Conservation (phyloP, 2,329 filamentous ascomycete species). For the Ceratocystis variospora region DNA sequence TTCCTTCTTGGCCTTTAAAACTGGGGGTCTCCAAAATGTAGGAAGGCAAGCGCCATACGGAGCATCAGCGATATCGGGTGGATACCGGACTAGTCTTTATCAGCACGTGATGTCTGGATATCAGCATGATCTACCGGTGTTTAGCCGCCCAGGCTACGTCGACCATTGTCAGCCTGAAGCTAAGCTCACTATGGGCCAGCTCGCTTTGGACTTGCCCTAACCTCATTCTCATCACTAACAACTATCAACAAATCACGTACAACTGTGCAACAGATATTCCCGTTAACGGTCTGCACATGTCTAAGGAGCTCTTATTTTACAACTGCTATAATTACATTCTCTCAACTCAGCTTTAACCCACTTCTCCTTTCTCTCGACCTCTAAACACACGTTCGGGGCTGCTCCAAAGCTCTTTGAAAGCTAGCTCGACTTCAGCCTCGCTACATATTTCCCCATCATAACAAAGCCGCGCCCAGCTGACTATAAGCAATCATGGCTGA, state of each 20-base stretch:
- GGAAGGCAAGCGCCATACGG: neutral
- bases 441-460: neutral
- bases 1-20: neutral
- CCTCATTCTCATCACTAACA: neutral
- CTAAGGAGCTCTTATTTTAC: neutral
- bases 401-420: neutral
- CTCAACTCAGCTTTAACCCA: neutral
- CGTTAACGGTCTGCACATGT: neutral
- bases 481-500: constrained; percentile 55
- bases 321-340: neutral
- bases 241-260: neutral
- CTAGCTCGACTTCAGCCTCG: constrained; percentile 13
- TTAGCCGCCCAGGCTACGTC: constrained; percentile 17
- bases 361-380: neutral
- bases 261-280: neutral
- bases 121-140: neutral
- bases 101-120: neutral
- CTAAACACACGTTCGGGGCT: neutral
- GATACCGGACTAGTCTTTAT: neutral
- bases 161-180: constrained; percentile 19
- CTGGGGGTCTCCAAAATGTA: neutral
- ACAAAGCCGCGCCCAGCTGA: neutral
- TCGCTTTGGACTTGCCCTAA: neutral
- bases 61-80: constrained; percentile 6
- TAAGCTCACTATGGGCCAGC: neutral